These are phyloP conservation scores for Rhypophila decipiens DNA, from an alignment of 495 filamentous ascomycete species.

Conservation along the genomic window DNA sequence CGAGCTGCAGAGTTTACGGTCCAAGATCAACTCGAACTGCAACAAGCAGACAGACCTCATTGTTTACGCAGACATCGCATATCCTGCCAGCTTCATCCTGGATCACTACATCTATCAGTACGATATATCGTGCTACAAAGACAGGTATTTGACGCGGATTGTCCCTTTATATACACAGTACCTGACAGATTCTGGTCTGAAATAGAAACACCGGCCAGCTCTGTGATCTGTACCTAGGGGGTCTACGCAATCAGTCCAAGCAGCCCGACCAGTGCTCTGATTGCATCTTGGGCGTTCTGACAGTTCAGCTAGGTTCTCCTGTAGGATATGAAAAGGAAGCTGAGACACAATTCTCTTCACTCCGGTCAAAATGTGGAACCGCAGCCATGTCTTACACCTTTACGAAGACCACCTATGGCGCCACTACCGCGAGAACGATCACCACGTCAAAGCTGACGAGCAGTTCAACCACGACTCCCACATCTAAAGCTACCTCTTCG, in stretches of 20 bases:
- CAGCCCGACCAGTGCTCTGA: constrained; percentile 8
- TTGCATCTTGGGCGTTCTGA: constrained; percentile 3
- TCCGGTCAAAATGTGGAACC: constrained; percentile 2
- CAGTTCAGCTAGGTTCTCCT: constrained; percentile 5
- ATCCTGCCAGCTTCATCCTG: constrained; percentile 7
- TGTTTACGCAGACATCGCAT: not conserved
- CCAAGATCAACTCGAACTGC: not conserved
- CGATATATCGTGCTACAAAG: constrained; percentile 6
- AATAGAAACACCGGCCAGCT: constrained; percentile 3
- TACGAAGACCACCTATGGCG: constrained; percentile 4
- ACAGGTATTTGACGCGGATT: not conserved
- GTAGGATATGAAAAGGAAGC: not conserved
- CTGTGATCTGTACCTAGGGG: constrained; percentile 7
- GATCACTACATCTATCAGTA: constrained; percentile 7
- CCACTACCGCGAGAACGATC: not conserved
- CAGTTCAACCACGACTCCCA: no score
- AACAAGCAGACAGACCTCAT: not conserved
- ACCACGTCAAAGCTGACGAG: not conserved
- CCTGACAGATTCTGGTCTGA: no score
- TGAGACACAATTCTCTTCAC: constrained; percentile 2
- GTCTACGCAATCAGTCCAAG: constrained; percentile 3
- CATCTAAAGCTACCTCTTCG: no score
- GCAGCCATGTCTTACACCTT: constrained; percentile 2
- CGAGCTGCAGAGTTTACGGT: not conserved
- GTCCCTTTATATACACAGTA: no score